A percentile compares a stretch with the other conserved stretches of the same genome.
Conservation (phyloP, 345 rosid species). For the Crucihimalaya himalaica region DNA sequence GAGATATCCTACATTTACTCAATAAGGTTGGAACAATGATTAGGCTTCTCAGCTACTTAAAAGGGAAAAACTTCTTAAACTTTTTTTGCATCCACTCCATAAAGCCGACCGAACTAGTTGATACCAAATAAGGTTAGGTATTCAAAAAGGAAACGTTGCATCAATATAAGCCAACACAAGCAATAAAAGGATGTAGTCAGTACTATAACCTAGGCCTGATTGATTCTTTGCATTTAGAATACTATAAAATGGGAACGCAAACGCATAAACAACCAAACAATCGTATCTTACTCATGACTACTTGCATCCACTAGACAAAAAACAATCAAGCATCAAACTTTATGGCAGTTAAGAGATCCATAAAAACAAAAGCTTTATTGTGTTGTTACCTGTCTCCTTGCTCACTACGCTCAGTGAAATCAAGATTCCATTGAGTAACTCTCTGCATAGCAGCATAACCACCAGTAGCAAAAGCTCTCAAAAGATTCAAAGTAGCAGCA, state of each 20-base stretch:
- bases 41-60: constrained; percentile 16
- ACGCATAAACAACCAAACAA: background rate
- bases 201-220: background rate
- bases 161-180: constrained; percentile 27
- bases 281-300: background rate
- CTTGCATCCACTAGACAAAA: constrained; percentile 1
- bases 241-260: background rate
- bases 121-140: constrained; percentile 28
- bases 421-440: constrained; percentile 81
- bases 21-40: constrained; percentile 2
- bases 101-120: constrained; percentile 17
- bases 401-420: constrained; percentile 65
- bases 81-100: background rate
- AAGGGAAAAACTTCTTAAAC: background rate
- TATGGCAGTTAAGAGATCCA: constrained; percentile 1
- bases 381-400: constrained; percentile 65
- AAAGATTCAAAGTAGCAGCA: constrained; percentile 75
- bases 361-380: background rate
- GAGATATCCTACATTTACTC: background rate
- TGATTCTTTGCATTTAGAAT: background rate
- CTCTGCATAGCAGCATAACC: constrained; percentile 88
- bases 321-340: background rate
- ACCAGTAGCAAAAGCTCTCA: constrained; percentile 83
- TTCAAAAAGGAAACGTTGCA: constrained; percentile 10
- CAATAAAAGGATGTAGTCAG: background rate